These are phyloP conservation scores for Sarocladium kiliense DNA, from an alignment of 2,329 filamentous ascomycete species.

Conservation along the genomic window DNA sequence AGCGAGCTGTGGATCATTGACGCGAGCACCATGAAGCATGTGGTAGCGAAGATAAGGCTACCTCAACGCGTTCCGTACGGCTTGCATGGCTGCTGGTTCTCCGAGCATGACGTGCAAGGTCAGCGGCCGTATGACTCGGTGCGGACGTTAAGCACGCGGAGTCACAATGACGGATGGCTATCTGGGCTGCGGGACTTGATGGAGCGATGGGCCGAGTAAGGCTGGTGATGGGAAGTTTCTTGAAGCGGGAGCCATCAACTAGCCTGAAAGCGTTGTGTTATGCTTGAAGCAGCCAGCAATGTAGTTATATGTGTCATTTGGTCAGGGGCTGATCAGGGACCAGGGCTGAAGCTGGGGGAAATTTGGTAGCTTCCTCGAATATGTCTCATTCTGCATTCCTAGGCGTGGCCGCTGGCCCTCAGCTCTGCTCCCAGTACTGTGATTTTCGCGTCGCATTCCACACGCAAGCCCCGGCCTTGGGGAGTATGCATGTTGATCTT, in stretches of 20 bases:
- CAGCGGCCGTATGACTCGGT: conserved; percentile 31
- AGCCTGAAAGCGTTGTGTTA: background rate
- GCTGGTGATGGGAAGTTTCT: too few relatives aligned
- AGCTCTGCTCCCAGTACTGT: too few relatives aligned
- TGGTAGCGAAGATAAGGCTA: conserved; percentile 53
- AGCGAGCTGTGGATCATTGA: conserved; percentile 67
- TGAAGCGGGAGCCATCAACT: background rate
- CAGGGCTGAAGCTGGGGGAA: background rate
- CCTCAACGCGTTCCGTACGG: conserved; percentile 67
- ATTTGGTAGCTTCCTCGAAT: background rate
- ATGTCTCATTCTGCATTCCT: background rate
- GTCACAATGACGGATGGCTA: background rate
- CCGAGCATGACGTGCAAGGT: conserved; percentile 41
- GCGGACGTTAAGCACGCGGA: background rate
- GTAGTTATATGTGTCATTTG: background rate
- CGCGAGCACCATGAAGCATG: conserved; percentile 54
- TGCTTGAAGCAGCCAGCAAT: background rate
- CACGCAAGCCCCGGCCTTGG: background rate
- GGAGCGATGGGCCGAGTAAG: conserved; percentile 9
- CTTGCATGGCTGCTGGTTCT: conserved; percentile 59
- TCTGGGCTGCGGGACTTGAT: conserved; percentile 2
- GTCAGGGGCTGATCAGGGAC: background rate
- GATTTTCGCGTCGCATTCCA: background rate
- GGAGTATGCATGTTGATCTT: background rate
- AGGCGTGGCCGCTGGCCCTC: background rate